Evolutionary conservation across 1,284 basidiomycete genomes (phyloP).

Genomic region (Rhodotorula sp.): DNA sequence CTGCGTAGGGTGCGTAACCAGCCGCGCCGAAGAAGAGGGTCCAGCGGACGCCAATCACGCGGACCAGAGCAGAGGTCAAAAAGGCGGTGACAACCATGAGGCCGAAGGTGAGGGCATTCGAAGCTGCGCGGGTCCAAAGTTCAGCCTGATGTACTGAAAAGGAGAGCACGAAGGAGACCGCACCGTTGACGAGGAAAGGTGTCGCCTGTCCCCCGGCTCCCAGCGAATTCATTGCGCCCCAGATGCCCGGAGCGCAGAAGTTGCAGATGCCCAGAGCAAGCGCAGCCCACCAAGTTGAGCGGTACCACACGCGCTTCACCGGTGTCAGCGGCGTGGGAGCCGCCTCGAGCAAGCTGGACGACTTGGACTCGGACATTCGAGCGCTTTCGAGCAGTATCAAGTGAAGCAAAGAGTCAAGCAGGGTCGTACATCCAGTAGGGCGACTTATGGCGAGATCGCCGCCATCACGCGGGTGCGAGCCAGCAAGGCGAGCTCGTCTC

Average conservation of each 20-base stretch:
- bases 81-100: conserved; percentile 43
- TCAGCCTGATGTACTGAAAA: background rate
- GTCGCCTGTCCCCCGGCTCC: conserved; percentile 49
- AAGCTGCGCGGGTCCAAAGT: background rate
- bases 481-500: too few relatives aligned
- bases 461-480: too few relatives aligned
- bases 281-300: conserved; percentile 25
- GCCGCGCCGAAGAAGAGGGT: conserved; percentile 26
- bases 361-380: background rate
- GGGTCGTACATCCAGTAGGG: too few relatives aligned
- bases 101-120: conserved; percentile 47
- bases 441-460: too few relatives aligned
- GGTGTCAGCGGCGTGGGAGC: conserved; percentile 1
- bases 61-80: conserved; percentile 18
- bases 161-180: background rate
- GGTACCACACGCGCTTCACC: conserved; percentile 20
- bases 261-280: conserved; percentile 38
- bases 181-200: conserved; percentile 47
- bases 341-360: background rate
- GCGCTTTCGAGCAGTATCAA: too few relatives aligned
- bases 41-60: conserved; percentile 28
- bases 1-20: conserved; percentile 44
- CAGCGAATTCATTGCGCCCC: conserved; percentile 48
- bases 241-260: conserved; percentile 42
- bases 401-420: too few relatives aligned